A percentile compares a stretch with the other conserved stretches of the same genome.
Evolutionary conservation across 495 filamentous ascomycete species (phyloP).

Genomic region (Penicillium angulare): DNA sequence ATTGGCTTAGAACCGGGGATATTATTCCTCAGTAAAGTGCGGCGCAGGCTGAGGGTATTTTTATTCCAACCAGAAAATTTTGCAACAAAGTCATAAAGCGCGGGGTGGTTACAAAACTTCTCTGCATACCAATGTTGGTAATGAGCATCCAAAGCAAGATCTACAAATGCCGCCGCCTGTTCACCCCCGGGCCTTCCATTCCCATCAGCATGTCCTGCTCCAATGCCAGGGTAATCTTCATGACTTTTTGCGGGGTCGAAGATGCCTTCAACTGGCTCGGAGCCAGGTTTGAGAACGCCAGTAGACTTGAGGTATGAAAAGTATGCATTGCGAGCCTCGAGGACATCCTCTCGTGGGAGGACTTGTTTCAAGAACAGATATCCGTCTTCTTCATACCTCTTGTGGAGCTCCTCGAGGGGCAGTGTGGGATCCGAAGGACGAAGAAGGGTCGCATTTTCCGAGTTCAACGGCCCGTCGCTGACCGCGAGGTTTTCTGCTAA

Average conservation of each 20-base stretch:
- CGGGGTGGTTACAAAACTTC: constrained; percentile 55
- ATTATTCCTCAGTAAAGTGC: constrained; percentile 57
- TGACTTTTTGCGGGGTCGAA: constrained; percentile 51
- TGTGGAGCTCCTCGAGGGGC: constrained; percentile 45
- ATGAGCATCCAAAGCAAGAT: constrained; percentile 55
- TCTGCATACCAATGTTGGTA: constrained; percentile 57
- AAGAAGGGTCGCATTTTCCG: constrained; percentile 45
- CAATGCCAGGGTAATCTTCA: constrained; percentile 55
- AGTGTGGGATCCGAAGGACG: constrained; percentile 37
- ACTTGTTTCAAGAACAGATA: constrained; percentile 61
- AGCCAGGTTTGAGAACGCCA: constrained; percentile 51
- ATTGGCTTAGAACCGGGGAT: constrained; percentile 58
- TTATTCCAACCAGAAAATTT: constrained; percentile 54
- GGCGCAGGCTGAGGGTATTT: constrained; percentile 45
- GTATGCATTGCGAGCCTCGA: constrained; percentile 54
- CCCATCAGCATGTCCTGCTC: constrained; percentile 48
- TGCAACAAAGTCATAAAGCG: constrained; percentile 50
- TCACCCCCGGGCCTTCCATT: constrained; percentile 50
- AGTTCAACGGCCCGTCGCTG: constrained; percentile 52
- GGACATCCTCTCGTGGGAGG: constrained; percentile 56
- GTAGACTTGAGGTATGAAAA: constrained; percentile 54
- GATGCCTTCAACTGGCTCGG: constrained; percentile 44
- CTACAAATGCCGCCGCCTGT: constrained; percentile 48
- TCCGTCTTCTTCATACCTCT: constrained; percentile 54
- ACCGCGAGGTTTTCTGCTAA: constrained; percentile 37